phyloP scores from a whole-genome alignment of 2,329 filamentous ascomycete species.

The Diaporthe sp. region DNA sequence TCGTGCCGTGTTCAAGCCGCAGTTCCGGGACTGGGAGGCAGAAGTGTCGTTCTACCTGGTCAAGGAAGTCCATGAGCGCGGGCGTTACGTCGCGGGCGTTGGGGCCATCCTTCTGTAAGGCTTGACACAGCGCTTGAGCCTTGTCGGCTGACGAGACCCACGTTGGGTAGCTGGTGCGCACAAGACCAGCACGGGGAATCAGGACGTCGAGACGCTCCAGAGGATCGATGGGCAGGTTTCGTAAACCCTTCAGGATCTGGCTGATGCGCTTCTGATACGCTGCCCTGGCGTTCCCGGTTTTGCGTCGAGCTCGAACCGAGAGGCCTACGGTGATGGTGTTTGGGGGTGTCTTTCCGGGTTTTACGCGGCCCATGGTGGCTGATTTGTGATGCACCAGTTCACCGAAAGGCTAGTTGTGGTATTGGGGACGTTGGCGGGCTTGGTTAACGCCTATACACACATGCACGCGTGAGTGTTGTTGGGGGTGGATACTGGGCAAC shows the following conservation, averaged over 20 bases:
- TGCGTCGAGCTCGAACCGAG: slow-evolving; percentile 25
- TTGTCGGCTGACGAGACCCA: slow-evolving; percentile 23
- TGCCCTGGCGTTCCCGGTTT: background rate
- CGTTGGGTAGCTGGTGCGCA: slow-evolving; percentile 7
- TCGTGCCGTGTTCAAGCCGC: background rate
- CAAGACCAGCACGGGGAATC: slow-evolving; percentile 13
- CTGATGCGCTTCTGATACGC: slow-evolving; percentile 24
- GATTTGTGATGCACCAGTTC: background rate
- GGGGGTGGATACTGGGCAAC: slow-evolving; percentile 11
- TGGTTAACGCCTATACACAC: background rate
- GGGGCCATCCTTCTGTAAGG: slow-evolving; percentile 13
- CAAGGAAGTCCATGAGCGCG: slow-evolving; percentile 18
- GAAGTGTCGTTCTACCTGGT: slow-evolving; percentile 20
- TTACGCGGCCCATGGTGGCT: slow-evolving; percentile 1
- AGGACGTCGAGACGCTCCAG: slow-evolving; percentile 22
- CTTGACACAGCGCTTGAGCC: slow-evolving; percentile 16
- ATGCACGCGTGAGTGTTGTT: background rate
- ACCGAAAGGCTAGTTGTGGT: too few relatives aligned
- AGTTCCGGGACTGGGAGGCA: background rate
- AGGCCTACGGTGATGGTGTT: slow-evolving; percentile 1
- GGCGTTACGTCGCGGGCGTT: slow-evolving; percentile 15
- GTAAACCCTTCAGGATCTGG: background rate
- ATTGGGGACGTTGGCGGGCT: background rate
- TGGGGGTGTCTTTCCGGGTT: background rate
- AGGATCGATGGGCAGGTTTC: slow-evolving; percentile 14